Evolutionary conservation across 2,329 filamentous ascomycete genomes (phyloP).

Genomic region (Rutstroemia sp.): DNA sequence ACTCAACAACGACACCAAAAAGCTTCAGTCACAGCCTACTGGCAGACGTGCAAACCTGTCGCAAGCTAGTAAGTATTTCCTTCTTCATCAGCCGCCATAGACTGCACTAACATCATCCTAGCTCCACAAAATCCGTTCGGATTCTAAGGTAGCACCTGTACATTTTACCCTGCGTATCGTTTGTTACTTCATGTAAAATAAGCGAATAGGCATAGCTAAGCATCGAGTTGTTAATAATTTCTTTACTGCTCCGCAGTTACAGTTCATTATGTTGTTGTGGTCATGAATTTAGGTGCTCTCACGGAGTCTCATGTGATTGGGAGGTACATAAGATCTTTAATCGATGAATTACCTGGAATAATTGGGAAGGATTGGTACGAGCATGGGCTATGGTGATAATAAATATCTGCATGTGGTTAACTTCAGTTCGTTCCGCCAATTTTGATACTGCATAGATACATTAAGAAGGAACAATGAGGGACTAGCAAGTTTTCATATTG

Average conservation of each 20-base stretch:
- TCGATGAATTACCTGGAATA: background rate
- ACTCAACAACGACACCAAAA: conserved; percentile 63
- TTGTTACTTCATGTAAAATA: conserved; percentile 25
- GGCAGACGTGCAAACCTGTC: conserved; percentile 83
- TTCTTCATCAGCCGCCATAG: background rate
- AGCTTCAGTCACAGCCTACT: conserved; percentile 77
- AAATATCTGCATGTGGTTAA: too few species aligned
- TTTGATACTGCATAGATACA: too few species aligned
- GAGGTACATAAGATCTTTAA: conserved; percentile 8
- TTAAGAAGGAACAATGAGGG: too few species aligned
- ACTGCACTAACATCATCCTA: conserved; percentile 28
- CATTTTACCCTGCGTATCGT: conserved; percentile 18
- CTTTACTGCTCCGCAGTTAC: background rate
- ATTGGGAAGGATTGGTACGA: too few species aligned
- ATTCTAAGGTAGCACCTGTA: conserved; percentile 40
- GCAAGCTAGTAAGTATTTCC: conserved; percentile 74
- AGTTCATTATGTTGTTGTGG: background rate
- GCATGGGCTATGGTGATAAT: too few species aligned
- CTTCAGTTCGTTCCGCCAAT: too few species aligned
- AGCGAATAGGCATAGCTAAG: conserved; percentile 19
- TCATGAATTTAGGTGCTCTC: background rate
- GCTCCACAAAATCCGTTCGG: conserved; percentile 66
- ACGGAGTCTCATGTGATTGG: background rate
- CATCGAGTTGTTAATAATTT: conserved; percentile 22
- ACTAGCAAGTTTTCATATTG: too few species aligned